Conservation (phyloP, 495 filamentous ascomycete genomes). For the Bacidia rubella region DNA sequence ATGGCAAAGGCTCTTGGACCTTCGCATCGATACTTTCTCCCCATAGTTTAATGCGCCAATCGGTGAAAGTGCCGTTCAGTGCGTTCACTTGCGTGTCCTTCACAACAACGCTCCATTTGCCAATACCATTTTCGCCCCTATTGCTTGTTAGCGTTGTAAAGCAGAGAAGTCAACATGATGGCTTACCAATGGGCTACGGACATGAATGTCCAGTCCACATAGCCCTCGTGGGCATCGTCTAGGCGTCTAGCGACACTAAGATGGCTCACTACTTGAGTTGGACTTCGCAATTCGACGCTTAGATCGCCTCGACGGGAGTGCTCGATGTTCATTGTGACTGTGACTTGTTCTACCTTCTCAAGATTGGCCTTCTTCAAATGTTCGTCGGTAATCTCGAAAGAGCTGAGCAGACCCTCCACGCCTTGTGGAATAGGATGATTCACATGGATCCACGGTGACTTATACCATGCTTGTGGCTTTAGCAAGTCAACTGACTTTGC, state of each 20-base stretch:
- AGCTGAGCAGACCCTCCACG: slow-evolving; percentile 59
- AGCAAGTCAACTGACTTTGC: slow-evolving; percentile 77
- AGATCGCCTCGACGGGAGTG: slow-evolving; percentile 81
- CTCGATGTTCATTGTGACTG: slow-evolving; percentile 90
- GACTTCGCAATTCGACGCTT: slow-evolving; percentile 83
- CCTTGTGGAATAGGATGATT: slow-evolving; percentile 80
- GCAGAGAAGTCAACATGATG: background rate
- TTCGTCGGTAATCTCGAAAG: slow-evolving; percentile 61
- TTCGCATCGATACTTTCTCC: slow-evolving; percentile 68
- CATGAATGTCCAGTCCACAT: slow-evolving; percentile 98
- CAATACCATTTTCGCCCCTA: slow-evolving; percentile 80
- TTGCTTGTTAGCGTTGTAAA: background rate
- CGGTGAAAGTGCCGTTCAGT: slow-evolving; percentile 59
- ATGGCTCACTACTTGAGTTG: slow-evolving; percentile 67
- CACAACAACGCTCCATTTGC: slow-evolving; percentile 80
- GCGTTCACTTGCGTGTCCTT: slow-evolving; percentile 76
- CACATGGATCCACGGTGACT: slow-evolving; percentile 84
- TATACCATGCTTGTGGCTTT: slow-evolving; percentile 95
- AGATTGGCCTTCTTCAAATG: slow-evolving; percentile 73
- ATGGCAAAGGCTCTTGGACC: slow-evolving; percentile 57
- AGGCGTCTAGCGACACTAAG: slow-evolving; percentile 56
- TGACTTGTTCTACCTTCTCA: slow-evolving; percentile 79
- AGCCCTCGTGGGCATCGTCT: slow-evolving; percentile 56
- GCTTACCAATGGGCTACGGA: slow-evolving; percentile 87
- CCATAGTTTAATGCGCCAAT: slow-evolving; percentile 94